Base-by-base conservation (phyloP, 2,329 filamentous ascomycete species). In the Blastomyces gilchristii region DNA sequence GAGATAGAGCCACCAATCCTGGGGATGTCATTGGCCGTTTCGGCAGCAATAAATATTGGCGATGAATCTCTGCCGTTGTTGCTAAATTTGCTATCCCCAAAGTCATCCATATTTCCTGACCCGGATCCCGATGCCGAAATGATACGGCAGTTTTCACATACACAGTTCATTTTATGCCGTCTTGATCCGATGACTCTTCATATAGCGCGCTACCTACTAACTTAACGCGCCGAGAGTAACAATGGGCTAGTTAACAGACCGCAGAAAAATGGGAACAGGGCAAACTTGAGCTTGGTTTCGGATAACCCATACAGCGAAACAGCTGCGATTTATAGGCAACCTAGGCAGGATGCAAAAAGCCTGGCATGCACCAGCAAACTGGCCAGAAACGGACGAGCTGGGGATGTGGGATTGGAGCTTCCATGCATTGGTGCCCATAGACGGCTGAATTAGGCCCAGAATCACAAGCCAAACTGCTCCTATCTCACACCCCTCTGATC, bases 371-470 rank as follows among this genome's bases (percentile, higher is more conserved):
- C 18, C n/a, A 22, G 45, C 22, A 45, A 49, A 8, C 45, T 31
- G 25, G 49, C 28, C 49, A 52, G 25, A 5, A 54, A 37, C 28
- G 14, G 8, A 54, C 16, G 4, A 28, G 14, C 22, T 31, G 8
- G 4, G 50, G 50, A 31, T 53, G 11, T 16, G 22, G 2, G 56
- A 34, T 58, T 59, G 25, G 57, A 59, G 28, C 25, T n/a, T 59
- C 41, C 57, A 59, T 59, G 57, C 41, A 34, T 59, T 59, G 57
- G 57, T 59, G 57, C 57, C 57, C 41, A 59, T 34, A 28, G 5
- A 3, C 43, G 25, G 22, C 18, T 16, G 43, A 59, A 59, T 59
- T 34, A 25, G 57, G 39, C 43, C 53, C 57, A 59, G 39, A 59
- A 59, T 34, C 39, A n/a, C 6, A 14, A 34, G 57, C 41, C 39